Base-by-base conservation (phyloP, 176 grass and related monocot genomes). In the Urochloa ruziziensis region DNA sequence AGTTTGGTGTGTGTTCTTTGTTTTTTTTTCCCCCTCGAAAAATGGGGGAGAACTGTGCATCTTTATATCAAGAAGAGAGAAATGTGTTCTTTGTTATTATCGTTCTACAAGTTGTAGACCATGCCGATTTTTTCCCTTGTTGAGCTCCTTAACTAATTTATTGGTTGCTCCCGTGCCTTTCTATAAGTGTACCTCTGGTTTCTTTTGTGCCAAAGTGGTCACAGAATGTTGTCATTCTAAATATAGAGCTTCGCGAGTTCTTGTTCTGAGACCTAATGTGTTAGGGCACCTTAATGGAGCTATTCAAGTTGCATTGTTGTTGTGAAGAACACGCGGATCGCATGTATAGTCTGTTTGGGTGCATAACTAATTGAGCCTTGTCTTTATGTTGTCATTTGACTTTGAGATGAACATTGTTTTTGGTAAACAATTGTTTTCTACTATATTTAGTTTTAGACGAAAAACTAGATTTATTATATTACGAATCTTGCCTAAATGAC, bases 261-360 rank as follows among this genome's bases (percentile, higher is more conserved):
- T 30, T 35, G 17, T 74, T 75, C 28, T 69, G n/a, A 24, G 24
- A 49, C 35, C 21, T 47, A 48, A 27, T 33, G 48, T 64, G 21
- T 83, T 7, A 36, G 49, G 52, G 46, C 54, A 70, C 24, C 35
- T 47, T 83, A 78, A 71, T 32, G 42, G 56, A 83, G 60, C n/a
- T 53, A 39, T 34, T 80, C 42, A 44, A 75, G 27, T 39, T 39
- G 16, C 35, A 84, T 16, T 52, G 35, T 46, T 74, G 61, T 1
- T 62, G 67, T 2, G 33, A 73, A 59, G 62, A 51, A 63, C 29
- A 74, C 3, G 5, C 53, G 17, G 34, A 17, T 86, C 70, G 28
- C 9, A 36, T 57, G 37, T 39, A 58, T 73, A 36, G 21, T 12
- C 4, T 79, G 14, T 81, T 69, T 70, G 19, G 16, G 67, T 10